Percentiles rank a stretch among this genome's conserved stretches.
Conservation (phyloP, 179 eudicot species). For the Amaranthus tricolor region DNA sequence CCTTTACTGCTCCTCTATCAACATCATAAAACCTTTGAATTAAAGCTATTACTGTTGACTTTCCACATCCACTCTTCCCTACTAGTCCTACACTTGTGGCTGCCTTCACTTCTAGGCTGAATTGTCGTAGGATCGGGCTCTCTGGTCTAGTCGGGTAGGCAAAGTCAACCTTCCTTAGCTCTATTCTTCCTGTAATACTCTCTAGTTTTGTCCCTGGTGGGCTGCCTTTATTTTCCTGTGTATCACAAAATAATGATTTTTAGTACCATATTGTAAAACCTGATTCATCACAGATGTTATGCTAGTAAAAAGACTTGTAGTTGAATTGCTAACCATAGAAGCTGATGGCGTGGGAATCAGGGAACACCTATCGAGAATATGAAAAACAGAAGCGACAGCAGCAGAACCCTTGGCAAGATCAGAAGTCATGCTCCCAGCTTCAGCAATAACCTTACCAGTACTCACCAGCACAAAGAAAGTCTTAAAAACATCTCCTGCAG, state of each 20-base stretch:
- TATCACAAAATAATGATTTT: neutral
- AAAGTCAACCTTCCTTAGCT: slow-evolving; percentile 40
- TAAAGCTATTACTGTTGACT: slow-evolving; percentile 44
- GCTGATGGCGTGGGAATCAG: slow-evolving; percentile 9
- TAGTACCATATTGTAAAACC: neutral
- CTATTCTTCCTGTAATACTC: slow-evolving; percentile 32
- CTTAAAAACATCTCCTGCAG: slow-evolving; percentile 50
- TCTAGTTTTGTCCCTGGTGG: slow-evolving; percentile 29
- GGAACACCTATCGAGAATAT: slow-evolving; percentile 36
- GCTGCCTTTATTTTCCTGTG: slow-evolving; percentile 13
- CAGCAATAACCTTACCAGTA: slow-evolving; percentile 48
- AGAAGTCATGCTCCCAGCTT: slow-evolving; percentile 53
- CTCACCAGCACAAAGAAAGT: slow-evolving; percentile 47
- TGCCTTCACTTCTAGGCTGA: slow-evolving; percentile 41
- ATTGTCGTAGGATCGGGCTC: slow-evolving; percentile 27
- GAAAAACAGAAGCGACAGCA: slow-evolving; percentile 42
- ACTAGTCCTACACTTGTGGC: slow-evolving; percentile 44
- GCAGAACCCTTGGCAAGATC: slow-evolving; percentile 48
- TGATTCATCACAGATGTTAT: neutral
- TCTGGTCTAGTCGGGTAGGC: slow-evolving; percentile 36
- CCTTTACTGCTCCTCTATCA: slow-evolving; percentile 33
- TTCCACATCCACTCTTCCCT: slow-evolving; percentile 48
- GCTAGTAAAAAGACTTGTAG: neutral
- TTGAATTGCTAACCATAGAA: slow-evolving; percentile 23
- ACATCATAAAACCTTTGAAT: slow-evolving; percentile 43